phyloP scores from a whole-genome alignment of 1,284 basidiomycete genomes.

The Erythrobasidium hasegawianum region DNA sequence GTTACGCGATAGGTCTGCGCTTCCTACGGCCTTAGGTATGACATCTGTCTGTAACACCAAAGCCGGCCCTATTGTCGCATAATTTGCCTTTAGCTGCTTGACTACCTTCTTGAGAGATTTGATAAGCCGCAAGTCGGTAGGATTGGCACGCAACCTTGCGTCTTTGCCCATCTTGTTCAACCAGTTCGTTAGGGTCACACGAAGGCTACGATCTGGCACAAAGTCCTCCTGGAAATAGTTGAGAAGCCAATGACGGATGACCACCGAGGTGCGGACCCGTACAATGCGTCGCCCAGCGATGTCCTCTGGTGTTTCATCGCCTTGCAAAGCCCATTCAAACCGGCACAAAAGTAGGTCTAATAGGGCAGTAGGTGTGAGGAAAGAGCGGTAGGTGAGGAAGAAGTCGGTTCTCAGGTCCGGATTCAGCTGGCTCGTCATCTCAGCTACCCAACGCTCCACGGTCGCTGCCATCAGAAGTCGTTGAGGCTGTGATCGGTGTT shows the following conservation, averaged over 20 bases:
- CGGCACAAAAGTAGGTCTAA: slow-evolving; percentile 72
- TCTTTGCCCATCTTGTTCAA: slow-evolving; percentile 69
- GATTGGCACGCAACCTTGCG: slow-evolving; percentile 61
- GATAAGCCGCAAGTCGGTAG: slow-evolving; percentile 68
- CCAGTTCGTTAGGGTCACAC: slow-evolving; percentile 68
- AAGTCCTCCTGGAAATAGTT: slow-evolving; percentile 84
- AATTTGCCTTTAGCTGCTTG: slow-evolving; percentile 30
- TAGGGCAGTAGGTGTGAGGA: slow-evolving; percentile 68
- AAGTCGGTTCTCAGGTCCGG: slow-evolving; percentile 74
- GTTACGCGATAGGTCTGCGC: background rate
- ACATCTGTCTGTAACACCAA: background rate
- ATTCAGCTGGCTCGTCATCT: slow-evolving; percentile 74
- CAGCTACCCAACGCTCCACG: slow-evolving; percentile 83
- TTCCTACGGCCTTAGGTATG: background rate
- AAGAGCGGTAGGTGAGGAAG: slow-evolving; percentile 80
- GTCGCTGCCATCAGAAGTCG: slow-evolving; percentile 69
- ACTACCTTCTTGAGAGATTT: slow-evolving; percentile 73
- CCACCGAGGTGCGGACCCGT: slow-evolving; percentile 79
- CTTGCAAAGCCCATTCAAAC: slow-evolving; percentile 68
- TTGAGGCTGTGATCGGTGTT: background rate
- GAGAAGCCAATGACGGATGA: slow-evolving; percentile 76
- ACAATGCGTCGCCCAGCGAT: slow-evolving; percentile 67
- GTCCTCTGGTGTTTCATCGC: slow-evolving; percentile 34
- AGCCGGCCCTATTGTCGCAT: slow-evolving; percentile 13
- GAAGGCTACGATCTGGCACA: slow-evolving; percentile 69